These are phyloP conservation scores for Pulveroboletus sp. DNA, from an alignment of 768 basidiomycete genomes.

Conservation along the genomic window DNA sequence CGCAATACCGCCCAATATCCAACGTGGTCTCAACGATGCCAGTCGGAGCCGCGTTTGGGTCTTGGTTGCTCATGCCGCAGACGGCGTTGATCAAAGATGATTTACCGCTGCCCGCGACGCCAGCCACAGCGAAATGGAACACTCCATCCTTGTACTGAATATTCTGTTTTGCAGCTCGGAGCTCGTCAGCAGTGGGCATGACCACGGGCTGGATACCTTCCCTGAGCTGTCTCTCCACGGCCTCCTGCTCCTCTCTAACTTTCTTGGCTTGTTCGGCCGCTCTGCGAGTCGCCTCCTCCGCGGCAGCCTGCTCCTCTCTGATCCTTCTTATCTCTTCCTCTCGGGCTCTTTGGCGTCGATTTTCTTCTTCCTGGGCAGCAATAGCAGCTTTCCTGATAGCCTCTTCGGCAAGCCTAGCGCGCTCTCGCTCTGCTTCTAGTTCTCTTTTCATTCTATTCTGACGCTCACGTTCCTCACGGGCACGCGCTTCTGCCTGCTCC, in stretches of 20 bases:
- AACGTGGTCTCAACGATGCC: constrained; percentile 32
- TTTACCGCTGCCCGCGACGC: constrained; percentile 29
- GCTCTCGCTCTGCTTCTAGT: constrained; percentile 21
- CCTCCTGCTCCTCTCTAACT: constrained; percentile 18
- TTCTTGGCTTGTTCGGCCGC: constrained; percentile 22
- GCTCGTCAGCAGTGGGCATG: constrained; percentile 26
- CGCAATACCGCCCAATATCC: constrained; percentile 26
- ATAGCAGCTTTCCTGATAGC: constrained; percentile 20
- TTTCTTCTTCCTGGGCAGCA: constrained; percentile 24
- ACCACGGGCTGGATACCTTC: too few species aligned
- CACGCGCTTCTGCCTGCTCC: constrained; percentile 23
- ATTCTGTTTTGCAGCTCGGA: constrained; percentile 21
- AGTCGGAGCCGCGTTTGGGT: constrained; percentile 25
- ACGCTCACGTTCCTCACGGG: constrained; percentile 21
- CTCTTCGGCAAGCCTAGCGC: constrained; percentile 16
- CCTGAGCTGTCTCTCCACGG: constrained; percentile 20
- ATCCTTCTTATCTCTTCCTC: constrained; percentile 18
- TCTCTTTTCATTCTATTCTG: constrained; percentile 14
- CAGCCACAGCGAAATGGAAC: constrained; percentile 30
- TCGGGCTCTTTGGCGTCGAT: constrained; percentile 15
- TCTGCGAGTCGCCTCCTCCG: constrained; percentile 22
- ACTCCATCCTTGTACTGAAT: constrained; percentile 26
- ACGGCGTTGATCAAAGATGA: constrained; percentile 32
- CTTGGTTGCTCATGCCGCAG: constrained; percentile 27
- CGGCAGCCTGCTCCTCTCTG: constrained; percentile 16